Base-by-base conservation (phyloP, 2,329 filamentous ascomycete genomes). In the Colletotrichum sp. region DNA sequence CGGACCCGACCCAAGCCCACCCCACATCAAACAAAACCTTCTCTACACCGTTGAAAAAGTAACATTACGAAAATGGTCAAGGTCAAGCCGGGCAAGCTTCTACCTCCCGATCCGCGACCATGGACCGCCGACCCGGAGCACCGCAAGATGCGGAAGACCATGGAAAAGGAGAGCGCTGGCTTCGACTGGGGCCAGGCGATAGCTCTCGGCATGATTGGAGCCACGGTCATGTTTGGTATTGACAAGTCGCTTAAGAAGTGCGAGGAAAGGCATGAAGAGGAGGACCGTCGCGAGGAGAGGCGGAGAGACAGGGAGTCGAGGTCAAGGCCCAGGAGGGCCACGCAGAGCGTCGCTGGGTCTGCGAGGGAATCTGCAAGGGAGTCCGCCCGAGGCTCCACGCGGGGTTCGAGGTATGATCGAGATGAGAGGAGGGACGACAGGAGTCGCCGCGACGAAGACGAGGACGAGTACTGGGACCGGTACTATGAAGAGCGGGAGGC, bases 121-220 rank as follows among this genome's bases (percentile, higher is more conserved):
- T 84, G 83, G n/a, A 81, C 80, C 21, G 84, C 84, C 2, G 82
- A 87, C 72, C 82, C 84, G 0, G 81, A 85, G n/a, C 80, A 83
- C 65, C 84, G 86, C 16, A 75, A 79, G 21, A 28, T 43, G 28
- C 83, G 84, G 76, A 87, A 88, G 71, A 76, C 84, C 36, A 76
- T 86, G 62, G 86, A 87, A 72, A 85, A 85, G 77, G 78, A 85
- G 34, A 78, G 81, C 74, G 70, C 77, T 7, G 83, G 83, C 36
- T 88, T 87, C 79, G 83, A 84, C 70, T 87, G 86, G 84, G 83
- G 80, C 6, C 83, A 84, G 34, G 85, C 83, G 71, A 73, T 88
- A 36, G 80, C 82, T 21, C 83, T 89, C 4, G 84, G 83, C 9
- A 78, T 85, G 28, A 78, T 84, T 18, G 85, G 83, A 8, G 79